Base-by-base conservation (phyloP, 2,329 filamentous ascomycete species). In the Beauveria sp. region DNA sequence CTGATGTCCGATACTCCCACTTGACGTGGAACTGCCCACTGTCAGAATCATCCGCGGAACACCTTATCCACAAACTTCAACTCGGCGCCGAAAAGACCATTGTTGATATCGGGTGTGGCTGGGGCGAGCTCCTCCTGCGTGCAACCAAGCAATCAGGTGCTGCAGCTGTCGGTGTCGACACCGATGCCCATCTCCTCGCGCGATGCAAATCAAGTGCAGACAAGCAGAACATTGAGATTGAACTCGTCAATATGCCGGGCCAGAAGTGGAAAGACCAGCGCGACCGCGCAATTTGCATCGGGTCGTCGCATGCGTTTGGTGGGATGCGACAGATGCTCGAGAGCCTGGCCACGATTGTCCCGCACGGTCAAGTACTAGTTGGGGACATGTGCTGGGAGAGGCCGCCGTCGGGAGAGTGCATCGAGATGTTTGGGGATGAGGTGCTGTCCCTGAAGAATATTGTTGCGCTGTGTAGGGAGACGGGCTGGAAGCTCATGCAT, bases 21-120 rank as follows among this genome's bases (percentile, higher is more conserved):
- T 24, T 61, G 44, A 41, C 18, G 40, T 61, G 59, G 59, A 61
- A 61, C 53, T 55, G 52, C 26, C 59, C 59, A 18, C 52, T 61
- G 8, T 61, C 59, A 1, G 46, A 44, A 16, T 20, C 28, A 14
- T 16, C 22, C 2, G 44, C 59, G 14, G 22, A 43, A 1, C 5
- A 10, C 7, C 52, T 61, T 8, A 7, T 61, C 16, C 5, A 22
- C 2, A 24, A 43, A 9, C 52, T 61, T 7, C 6, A 61, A 5
- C 59, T 61, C 16, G 22, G 20, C 20, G 14, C 44, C 2, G 44
- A n/a, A 4, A 34, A 37, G 5, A 20, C 10, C 3, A 16, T 65
- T 16, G 59, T 65, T 14, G 64, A 65, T 48, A 57, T 65, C 16
- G 64, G 63, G 2, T 65, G 63, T 48, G 64, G 64, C 34, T 64